phyloP scores from a whole-genome alignment of 2,329 filamentous ascomycete genomes.

The Cercospora janseana region DNA sequence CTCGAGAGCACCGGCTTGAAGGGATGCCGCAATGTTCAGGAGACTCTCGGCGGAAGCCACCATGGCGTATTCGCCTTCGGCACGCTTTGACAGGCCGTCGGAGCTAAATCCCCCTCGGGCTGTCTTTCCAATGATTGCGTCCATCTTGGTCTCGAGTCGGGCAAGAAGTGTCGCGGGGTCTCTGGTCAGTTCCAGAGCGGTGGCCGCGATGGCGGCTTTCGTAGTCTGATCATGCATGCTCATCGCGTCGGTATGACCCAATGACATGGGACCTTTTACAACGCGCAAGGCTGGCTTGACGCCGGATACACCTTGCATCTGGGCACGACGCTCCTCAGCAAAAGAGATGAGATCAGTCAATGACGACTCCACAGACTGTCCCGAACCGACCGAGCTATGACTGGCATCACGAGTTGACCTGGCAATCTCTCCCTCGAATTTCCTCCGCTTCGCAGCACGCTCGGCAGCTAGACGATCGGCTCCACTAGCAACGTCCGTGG shows the following conservation, averaged over 20 bases:
- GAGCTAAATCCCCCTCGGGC: neutral
- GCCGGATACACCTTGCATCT: neutral
- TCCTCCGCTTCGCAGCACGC: conserved; percentile 14
- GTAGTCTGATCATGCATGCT: neutral
- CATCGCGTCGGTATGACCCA: neutral
- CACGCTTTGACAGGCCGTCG: neutral
- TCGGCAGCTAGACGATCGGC: conserved; percentile 13
- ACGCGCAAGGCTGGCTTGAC: too few species aligned
- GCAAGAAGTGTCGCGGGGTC: conserved; percentile 15
- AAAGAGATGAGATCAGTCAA: neutral
- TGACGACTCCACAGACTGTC: neutral
- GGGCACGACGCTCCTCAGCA: conserved; percentile 3
- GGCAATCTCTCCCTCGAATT: neutral
- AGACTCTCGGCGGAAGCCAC: conserved; percentile 12
- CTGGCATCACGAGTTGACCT: conserved; percentile 2
- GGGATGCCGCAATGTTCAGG: conserved; percentile 16
- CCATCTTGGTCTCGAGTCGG: conserved; percentile 21
- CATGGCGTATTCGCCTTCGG: conserved; percentile 10
- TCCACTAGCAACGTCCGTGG: conserved; percentile 13
- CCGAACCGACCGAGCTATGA: conserved; percentile 3
- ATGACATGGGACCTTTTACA: neutral
- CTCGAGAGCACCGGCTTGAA: conserved; percentile 12
- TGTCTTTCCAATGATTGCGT: conserved; percentile 2
- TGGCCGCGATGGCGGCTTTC: neutral
- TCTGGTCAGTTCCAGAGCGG: conserved; percentile 15